Conservation (phyloP, 1,139 yeast species). For the Zhuliangozyma parablackwelliae region DNA sequence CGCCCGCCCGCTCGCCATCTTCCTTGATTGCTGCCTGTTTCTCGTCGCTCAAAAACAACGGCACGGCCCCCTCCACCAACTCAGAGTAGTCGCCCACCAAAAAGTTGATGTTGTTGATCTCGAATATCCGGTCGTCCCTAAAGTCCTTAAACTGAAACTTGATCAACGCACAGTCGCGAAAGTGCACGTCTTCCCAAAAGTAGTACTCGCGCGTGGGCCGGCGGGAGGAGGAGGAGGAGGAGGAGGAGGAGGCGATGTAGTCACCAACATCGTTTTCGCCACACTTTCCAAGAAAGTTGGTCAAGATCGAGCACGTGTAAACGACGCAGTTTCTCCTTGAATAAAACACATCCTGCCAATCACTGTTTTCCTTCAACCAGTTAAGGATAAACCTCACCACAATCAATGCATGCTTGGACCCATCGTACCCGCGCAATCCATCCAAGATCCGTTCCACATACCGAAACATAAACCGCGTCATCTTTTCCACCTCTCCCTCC, state of each 20-base stretch:
- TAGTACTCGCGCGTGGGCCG: slow-evolving; percentile 46
- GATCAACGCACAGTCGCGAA: slow-evolving; percentile 56
- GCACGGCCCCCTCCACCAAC: slow-evolving; percentile 14
- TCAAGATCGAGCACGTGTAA: slow-evolving; percentile 2
- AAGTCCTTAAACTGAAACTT: slow-evolving; percentile 56
- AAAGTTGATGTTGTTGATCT: slow-evolving; percentile 25
- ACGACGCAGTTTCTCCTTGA: slow-evolving; percentile 3
- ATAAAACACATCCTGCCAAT: slow-evolving; percentile 11
- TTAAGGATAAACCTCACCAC: slow-evolving; percentile 47
- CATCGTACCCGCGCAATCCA: slow-evolving; percentile 20
- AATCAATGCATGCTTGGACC: slow-evolving; percentile 10
- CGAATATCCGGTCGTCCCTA: slow-evolving; percentile 45
- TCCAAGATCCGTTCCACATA: slow-evolving; percentile 28
- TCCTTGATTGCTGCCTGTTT: slow-evolving; percentile 1
- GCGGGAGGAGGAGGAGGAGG: too few species aligned
- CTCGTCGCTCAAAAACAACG: slow-evolving; percentile 24
- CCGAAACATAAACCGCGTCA: slow-evolving; percentile 21
- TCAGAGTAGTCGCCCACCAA: slow-evolving; percentile 30
- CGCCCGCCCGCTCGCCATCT: slow-evolving; percentile 1
- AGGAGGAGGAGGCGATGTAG: too few species aligned
- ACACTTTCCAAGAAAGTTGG: slow-evolving; percentile 1
- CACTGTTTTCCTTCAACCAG: slow-evolving; percentile 49
- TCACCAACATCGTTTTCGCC: background rate
- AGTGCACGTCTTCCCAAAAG: slow-evolving; percentile 59
- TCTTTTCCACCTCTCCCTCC: slow-evolving; percentile 12